Percentiles rank a stretch among this genome's conserved stretches.
phyloP scores from a whole-genome alignment of 306 rosid species.

The Quercus aquifolioides region DNA sequence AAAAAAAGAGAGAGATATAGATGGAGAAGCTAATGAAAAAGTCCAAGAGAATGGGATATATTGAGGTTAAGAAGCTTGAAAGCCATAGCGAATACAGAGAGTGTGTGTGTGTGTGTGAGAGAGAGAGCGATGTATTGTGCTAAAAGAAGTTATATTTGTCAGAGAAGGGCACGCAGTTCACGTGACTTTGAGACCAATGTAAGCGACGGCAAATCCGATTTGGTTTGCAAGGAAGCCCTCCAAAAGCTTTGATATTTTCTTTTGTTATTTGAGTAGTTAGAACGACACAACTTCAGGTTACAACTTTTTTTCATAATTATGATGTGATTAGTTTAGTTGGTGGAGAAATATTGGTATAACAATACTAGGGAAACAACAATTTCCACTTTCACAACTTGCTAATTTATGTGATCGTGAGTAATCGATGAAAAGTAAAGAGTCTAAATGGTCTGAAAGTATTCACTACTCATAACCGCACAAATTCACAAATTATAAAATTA shows the following conservation, averaged over 20 bases:
- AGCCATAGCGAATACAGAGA: constrained; percentile 15
- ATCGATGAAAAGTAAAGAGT: fast-evolving
- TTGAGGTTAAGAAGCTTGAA: constrained; percentile 14
- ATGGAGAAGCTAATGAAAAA: background rate
- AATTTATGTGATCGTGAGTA: no score
- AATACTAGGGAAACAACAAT: fast-evolving
- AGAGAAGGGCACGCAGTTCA: constrained; percentile 61
- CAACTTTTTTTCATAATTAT: no score
- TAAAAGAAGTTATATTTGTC: constrained; percentile 40
- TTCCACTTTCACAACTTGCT: fast-evolving
- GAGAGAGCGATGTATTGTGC: background rate
- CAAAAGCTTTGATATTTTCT: background rate
- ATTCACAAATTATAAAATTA: no score
- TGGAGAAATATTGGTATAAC: no score
- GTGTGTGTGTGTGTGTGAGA: background rate
- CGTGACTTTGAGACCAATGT: constrained; percentile 48
- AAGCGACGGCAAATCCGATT: constrained; percentile 24
- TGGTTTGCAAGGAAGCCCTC: constrained; percentile 10
- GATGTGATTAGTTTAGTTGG: no score
- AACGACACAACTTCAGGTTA: fast-evolving
- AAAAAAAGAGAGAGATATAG: background rate
- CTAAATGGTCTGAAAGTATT: fast-evolving
- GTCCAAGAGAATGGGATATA: background rate
- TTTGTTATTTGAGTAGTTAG: no score
- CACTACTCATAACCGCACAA: no score